Evolutionary conservation across 208 protist species (phyloP).

Genomic region (Strigomonas culicis): DNA sequence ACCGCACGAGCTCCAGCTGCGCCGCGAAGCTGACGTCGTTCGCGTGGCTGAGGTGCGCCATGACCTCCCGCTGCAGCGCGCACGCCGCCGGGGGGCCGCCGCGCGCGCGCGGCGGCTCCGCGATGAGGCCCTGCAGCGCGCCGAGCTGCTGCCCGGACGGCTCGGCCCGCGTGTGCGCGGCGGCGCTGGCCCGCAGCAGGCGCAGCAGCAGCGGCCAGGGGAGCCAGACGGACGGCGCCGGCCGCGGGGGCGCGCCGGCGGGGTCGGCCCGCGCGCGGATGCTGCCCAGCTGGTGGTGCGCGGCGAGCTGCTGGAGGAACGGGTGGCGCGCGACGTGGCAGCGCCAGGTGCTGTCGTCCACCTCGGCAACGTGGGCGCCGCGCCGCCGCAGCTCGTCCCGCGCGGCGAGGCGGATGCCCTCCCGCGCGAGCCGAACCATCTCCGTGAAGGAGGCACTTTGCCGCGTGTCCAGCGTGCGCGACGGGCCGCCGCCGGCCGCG

Average conservation of each 20-base stretch:
- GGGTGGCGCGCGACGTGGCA: conserved; percentile 31
- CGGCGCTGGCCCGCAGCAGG: not conserved
- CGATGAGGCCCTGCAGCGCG: not conserved
- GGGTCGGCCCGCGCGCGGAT: not conserved
- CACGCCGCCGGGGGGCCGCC: not conserved
- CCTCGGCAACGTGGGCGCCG: too few species aligned
- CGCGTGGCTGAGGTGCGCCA: conserved; percentile 21
- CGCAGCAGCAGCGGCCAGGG: not conserved
- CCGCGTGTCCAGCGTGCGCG: not conserved
- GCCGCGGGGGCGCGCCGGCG: too few species aligned
- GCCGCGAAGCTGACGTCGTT: conserved; percentile 28
- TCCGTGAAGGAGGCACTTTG: conserved; percentile 13
- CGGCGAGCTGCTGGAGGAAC: conserved; percentile 47
- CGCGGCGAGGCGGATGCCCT: conserved; percentile 9
- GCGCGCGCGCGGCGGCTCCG: too few species aligned
- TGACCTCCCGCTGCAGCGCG: conserved; percentile 12
- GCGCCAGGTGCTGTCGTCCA: not conserved
- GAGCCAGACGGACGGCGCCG: not conserved
- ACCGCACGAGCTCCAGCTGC: conserved; percentile 29
- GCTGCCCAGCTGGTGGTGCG: conserved; percentile 37
- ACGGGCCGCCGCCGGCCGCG: not conserved
- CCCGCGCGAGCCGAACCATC: conserved; percentile 14
- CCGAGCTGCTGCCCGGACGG: conserved; percentile 5
- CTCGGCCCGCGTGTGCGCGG: not conserved
- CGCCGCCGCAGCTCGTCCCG: too few species aligned